Evolutionary conservation across 345 rosid species (phyloP).

Genomic region (Pseudoturritis turrita): DNA sequence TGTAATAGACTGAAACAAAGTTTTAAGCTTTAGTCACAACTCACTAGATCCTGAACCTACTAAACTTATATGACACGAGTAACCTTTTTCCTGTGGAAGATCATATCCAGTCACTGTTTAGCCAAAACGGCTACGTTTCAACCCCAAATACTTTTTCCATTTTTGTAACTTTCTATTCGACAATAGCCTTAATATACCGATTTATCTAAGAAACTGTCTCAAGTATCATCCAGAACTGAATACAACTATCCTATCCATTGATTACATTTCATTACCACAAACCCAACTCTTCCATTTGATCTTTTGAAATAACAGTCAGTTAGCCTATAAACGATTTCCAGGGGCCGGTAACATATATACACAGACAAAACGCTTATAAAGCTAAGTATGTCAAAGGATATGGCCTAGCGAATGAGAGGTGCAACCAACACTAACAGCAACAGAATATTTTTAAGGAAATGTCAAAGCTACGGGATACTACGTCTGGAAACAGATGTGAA

Average conservation of each 20-base stretch:
- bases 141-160: background rate
- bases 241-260: background rate
- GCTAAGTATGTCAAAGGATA: background rate
- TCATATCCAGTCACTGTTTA: background rate
- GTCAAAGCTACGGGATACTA: background rate
- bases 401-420: background rate
- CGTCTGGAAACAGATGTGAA: background rate
- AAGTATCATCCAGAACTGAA: background rate
- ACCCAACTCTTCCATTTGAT: background rate
- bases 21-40: background rate
- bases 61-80: background rate
- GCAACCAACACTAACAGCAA: slow-evolving; percentile 1
- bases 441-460: background rate
- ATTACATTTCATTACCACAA: background rate
- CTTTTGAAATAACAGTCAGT: background rate
- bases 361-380: background rate
- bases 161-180: background rate
- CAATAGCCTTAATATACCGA: background rate
- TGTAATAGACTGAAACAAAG: slow-evolving; percentile 9
- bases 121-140: background rate
- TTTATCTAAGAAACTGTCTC: background rate
- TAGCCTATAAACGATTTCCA: background rate
- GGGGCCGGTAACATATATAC: background rate
- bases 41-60: slow-evolving; percentile 3
- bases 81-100: background rate